Base-by-base conservation (phyloP, 169 alveolate genomes). In the Babesia bigemina region DNA sequence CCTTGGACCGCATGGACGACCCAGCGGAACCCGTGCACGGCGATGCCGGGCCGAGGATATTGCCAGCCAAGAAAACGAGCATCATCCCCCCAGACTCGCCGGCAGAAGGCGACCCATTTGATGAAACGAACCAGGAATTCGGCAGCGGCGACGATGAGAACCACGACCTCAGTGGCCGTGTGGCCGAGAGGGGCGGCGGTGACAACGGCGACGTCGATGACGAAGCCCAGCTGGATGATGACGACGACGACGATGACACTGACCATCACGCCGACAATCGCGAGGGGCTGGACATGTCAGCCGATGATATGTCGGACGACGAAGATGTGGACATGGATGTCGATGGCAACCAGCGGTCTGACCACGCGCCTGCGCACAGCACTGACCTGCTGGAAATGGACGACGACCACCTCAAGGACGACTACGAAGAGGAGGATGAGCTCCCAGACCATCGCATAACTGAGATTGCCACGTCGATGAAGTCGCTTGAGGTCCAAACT, bases 341-440 rank as follows among this genome's bases (percentile, higher is more conserved):
- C 28, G 63, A 60, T 9, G 70, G 39, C 24, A 49, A 61, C 56
- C 66, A 33, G 47, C 19, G 44, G 11, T 13, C 71, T 12, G 69
- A 47, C 33, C 62, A 61, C 62, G 72, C 48, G 0, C 56, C 53
- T 8, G 29, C 33, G 14, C 29, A 60, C 3, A 49, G 33, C 10
- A 45, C 39, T 22, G 81, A 58, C 12, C 71, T 71, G 3, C 19
- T 47, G 36, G 81, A 71, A 7, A 59, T 71, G 81, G 81, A 71
- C 42, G 81, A 71, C 16, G 50, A 72, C 13, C 72, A 71, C 19
- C 61, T 71, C 29, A 48, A 59, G 53, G 81, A 59, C 36, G 49
- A 60, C 36, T 36, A 9, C 21, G 49, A 71, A 0, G 61, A 56
- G 22, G 78, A 75, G 47, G 79, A 63, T n/a, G 44, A 84, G 11